Evolutionary conservation across 257 asterid species (phyloP).

Genomic region (Penstemon davidsonii): DNA sequence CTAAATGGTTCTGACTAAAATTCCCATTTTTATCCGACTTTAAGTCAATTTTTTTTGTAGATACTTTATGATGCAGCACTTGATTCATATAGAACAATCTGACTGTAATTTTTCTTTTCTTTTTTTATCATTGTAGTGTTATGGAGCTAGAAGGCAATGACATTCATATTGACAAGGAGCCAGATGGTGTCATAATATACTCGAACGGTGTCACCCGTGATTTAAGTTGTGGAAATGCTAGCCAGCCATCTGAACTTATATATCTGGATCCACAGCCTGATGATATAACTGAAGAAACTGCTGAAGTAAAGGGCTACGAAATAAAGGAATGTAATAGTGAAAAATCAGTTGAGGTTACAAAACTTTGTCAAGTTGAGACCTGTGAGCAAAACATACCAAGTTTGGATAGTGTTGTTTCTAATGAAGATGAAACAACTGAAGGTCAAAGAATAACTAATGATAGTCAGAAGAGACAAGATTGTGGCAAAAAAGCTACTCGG

Average conservation of each 20-base stretch:
- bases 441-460: slow-evolving; percentile 31
- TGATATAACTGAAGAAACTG: slow-evolving; percentile 32
- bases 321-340: slow-evolving; percentile 56
- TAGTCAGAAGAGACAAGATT: slow-evolving; percentile 29
- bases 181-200: slow-evolving; percentile 38
- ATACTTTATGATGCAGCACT: neutral
- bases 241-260: slow-evolving; percentile 31
- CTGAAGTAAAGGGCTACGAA: slow-evolving; percentile 44
- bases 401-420: slow-evolving; percentile 25
- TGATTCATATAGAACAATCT: neutral
- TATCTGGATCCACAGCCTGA: slow-evolving; percentile 35
- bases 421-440: slow-evolving; percentile 33
- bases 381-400: slow-evolving; percentile 24
- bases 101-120: neutral
- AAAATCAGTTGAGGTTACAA: slow-evolving; percentile 36
- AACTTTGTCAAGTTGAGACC: slow-evolving; percentile 28
- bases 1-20: neutral
- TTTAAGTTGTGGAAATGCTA: slow-evolving; percentile 22
- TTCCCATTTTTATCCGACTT: neutral
- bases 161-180: slow-evolving; percentile 59
- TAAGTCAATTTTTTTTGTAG: neutral
- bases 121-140: slow-evolving; percentile 26
- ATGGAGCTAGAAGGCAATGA: slow-evolving; percentile 60
- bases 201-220: slow-evolving; percentile 35
- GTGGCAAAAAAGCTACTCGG: slow-evolving; percentile 35